Percentiles rank a stretch among this genome's conserved stretches.
Evolutionary conservation across 768 basidiomycete genomes (phyloP).

Genomic region (Steccherinum ochraceum): DNA sequence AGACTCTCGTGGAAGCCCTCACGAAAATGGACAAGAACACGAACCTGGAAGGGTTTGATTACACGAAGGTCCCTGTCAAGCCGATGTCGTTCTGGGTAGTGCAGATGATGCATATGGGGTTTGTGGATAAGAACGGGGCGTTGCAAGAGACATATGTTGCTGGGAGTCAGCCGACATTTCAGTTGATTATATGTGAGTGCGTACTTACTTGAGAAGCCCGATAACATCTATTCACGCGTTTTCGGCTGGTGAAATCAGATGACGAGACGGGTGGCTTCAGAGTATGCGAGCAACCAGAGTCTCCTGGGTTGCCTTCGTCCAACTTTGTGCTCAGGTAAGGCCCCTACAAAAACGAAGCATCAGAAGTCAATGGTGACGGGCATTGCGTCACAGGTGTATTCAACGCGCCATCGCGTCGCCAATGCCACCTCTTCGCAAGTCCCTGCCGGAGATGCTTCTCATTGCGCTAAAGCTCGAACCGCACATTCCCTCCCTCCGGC

Average conservation of each 20-base stretch:
- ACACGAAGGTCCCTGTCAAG: conserved; percentile 10
- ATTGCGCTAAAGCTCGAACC: conserved; percentile 24
- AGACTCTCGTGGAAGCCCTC: conserved; percentile 6
- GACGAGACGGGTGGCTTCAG: conserved; percentile 24
- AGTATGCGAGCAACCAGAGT: conserved; percentile 11
- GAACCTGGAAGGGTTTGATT: conserved; percentile 11
- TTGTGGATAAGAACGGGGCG: conserved; percentile 13
- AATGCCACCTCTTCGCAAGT: conserved; percentile 22
- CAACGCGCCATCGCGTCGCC: conserved; percentile 27
- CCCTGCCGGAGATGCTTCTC: conserved; percentile 24
- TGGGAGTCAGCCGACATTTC: conserved; percentile 19
- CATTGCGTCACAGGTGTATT: conserved; percentile 19
- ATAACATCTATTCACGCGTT: neutral
- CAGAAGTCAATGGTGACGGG: neutral
- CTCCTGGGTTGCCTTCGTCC: conserved; percentile 24
- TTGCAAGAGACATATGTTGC: conserved; percentile 13
- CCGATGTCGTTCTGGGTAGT: conserved; percentile 28
- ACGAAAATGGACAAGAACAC: neutral
- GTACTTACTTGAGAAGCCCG: neutral
- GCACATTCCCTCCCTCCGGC: conserved; percentile 22
- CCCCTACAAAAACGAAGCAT: neutral
- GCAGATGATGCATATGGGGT: conserved; percentile 25
- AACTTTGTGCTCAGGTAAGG: conserved; percentile 24
- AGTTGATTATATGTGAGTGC: conserved; percentile 12
- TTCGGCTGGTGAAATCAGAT: conserved; percentile 19